A percentile compares a stretch with the other conserved stretches of the same genome.
phyloP scores from a whole-genome alignment of 2,329 filamentous ascomycete genomes.

The Karstenula rhodostoma region DNA sequence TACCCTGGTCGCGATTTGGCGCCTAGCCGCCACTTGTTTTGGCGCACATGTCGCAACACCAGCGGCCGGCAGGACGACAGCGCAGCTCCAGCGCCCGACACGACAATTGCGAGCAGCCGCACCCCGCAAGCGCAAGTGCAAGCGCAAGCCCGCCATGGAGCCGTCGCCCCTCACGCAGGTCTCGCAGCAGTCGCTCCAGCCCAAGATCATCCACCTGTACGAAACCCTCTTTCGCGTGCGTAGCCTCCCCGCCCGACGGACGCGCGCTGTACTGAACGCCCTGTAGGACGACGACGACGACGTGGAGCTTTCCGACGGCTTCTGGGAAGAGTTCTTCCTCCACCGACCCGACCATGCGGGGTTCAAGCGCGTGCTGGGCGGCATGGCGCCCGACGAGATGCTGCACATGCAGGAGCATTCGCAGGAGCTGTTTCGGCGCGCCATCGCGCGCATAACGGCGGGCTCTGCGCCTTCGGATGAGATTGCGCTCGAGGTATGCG shows the following conservation, averaged over 20 bases:
- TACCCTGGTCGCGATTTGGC: slow-evolving; percentile 12
- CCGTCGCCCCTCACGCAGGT: slow-evolving; percentile 93
- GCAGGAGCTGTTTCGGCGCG: slow-evolving; percentile 78
- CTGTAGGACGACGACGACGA: slow-evolving; percentile 64
- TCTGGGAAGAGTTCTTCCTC: slow-evolving; percentile 96
- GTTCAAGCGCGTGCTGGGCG: slow-evolving; percentile 73
- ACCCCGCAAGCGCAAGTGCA: neutral
- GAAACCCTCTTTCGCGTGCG: slow-evolving; percentile 75
- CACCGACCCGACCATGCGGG: slow-evolving; percentile 78
- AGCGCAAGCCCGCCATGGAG: slow-evolving; percentile 73
- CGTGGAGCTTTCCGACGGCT: slow-evolving; percentile 80
- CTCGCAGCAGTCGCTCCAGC: slow-evolving; percentile 87
- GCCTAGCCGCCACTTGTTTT: slow-evolving; percentile 20
- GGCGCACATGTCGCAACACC: slow-evolving; percentile 11
- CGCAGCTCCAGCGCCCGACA: slow-evolving; percentile 5
- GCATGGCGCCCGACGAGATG: slow-evolving; percentile 76
- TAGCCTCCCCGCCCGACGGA: slow-evolving; percentile 7
- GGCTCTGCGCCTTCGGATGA: slow-evolving; percentile 69
- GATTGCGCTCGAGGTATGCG: slow-evolving; percentile 83
- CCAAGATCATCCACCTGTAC: slow-evolving; percentile 92
- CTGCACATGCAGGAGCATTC: slow-evolving; percentile 78
- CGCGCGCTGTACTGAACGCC: slow-evolving; percentile 24
- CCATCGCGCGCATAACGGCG: slow-evolving; percentile 73
- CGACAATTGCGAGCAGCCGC: neutral
- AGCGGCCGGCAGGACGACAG: neutral